These are phyloP conservation scores for Microdochium trichocladiopsis DNA, from an alignment of 2,329 filamentous ascomycete genomes.

Conservation along the genomic window DNA sequence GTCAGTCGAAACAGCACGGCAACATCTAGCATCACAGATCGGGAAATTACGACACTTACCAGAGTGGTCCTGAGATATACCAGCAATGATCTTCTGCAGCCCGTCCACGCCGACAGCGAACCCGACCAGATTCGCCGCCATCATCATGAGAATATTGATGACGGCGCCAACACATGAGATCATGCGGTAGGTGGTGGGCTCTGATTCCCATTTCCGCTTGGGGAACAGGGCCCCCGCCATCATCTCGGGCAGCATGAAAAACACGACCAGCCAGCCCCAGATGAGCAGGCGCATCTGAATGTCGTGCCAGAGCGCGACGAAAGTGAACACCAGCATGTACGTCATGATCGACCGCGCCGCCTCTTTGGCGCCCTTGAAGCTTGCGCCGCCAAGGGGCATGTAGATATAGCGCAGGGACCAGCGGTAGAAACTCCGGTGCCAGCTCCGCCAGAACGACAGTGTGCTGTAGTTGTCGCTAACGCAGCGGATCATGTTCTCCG, in stretches of 20 bases:
- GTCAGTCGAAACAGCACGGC: no score
- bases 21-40: no score
- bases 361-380: conserved; percentile 35
- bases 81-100: conserved; percentile 64
- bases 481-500: conserved; percentile 97
- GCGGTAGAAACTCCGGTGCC: conserved; percentile 93
- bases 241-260: conserved; percentile 90
- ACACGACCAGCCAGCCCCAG: conserved; percentile 94
- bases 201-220: conserved; percentile 57
- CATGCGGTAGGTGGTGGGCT: conserved; percentile 68
- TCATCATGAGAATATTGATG: conserved; percentile 87
- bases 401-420: conserved; percentile 95
- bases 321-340: conserved; percentile 84
- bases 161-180: conserved; percentile 77
- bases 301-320: conserved; percentile 97
- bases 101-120: conserved; percentile 92
- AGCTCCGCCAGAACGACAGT: conserved; percentile 87
- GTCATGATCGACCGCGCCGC: conserved; percentile 60
- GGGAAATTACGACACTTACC: no score
- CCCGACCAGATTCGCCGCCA: conserved; percentile 87
- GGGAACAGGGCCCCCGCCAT: conserved; percentile 68
- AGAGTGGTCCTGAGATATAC: conserved; percentile 69
- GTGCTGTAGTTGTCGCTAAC: conserved; percentile 92
- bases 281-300: conserved; percentile 84
- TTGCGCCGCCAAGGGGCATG: conserved; percentile 74